phyloP scores from a whole-genome alignment of 768 basidiomycete species.

The Suillus hirtellus region DNA sequence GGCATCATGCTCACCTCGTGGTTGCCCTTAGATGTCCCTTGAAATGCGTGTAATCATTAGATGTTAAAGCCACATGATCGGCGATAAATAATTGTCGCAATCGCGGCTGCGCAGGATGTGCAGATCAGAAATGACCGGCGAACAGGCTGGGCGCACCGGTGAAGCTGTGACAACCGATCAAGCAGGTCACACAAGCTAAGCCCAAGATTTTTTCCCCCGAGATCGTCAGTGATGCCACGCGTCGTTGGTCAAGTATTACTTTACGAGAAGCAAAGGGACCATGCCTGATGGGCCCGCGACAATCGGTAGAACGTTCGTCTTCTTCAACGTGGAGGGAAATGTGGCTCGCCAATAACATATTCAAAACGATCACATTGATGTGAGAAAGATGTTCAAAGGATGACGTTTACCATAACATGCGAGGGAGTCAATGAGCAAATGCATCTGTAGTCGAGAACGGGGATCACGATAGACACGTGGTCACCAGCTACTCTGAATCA shows the following conservation, averaged over 20 bases:
- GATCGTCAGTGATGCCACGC: conserved; percentile 11
- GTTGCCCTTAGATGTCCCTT: conserved; percentile 4
- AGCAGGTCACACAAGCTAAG: neutral
- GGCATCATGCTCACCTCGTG: conserved; percentile 4
- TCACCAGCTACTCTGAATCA: neutral
- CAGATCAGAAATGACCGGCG: conserved; percentile 3
- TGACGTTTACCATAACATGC: neutral
- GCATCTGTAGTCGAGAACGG: neutral
- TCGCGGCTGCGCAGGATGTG: conserved; percentile 6
- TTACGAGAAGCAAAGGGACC: conserved; percentile 12
- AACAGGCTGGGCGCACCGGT: conserved; percentile 4
- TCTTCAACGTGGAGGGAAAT: conserved; percentile 1
- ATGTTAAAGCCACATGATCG: conserved; percentile 6
- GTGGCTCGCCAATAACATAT: conserved; percentile 18
- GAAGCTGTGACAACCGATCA: conserved; percentile 2
- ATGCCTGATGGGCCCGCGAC: conserved; percentile 1
- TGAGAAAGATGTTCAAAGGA: neutral
- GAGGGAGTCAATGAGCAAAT: neutral
- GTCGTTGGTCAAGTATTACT: conserved; percentile 9
- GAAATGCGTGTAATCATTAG: conserved; percentile 15
- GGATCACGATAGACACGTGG: neutral
- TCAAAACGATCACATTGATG: conserved; percentile 1
- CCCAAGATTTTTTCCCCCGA: conserved; percentile 7
- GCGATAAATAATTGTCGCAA: conserved; percentile 16
- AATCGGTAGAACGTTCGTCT: neutral